These are phyloP conservation scores for Nicotiana attenuata DNA, from an alignment of 257 asterid genomes.

Conservation along the genomic window DNA sequence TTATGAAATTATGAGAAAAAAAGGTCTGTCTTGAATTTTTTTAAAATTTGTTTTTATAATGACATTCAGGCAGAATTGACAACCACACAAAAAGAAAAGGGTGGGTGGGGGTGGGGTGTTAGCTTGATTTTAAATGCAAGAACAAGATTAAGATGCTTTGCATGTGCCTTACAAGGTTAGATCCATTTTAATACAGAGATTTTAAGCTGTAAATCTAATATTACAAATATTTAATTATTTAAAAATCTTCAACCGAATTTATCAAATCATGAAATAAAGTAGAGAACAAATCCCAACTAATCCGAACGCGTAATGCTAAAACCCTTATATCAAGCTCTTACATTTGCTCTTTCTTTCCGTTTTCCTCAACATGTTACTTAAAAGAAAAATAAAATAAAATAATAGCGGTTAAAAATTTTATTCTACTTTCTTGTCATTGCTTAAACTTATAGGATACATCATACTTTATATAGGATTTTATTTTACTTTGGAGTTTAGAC, in stretches of 20 bases:
- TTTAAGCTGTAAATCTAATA: slow-evolving; percentile 3
- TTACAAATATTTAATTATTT: neutral
- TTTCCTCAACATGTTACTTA: slow-evolving; percentile 7
- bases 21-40: neutral
- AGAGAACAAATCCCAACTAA: slow-evolving; percentile 44
- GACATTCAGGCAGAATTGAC: neutral
- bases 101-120: too few relatives aligned
- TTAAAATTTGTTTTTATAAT: neutral
- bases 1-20: neutral
- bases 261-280: slow-evolving; percentile 20
- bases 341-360: neutral
- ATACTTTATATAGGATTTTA: neutral
- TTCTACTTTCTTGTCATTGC: neutral
- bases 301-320: slow-evolving; percentile 21
- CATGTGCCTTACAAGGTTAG: slow-evolving; percentile 6
- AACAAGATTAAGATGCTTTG: neutral
- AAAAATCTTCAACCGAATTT: slow-evolving; percentile 24
- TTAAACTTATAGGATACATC: neutral
- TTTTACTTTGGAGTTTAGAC: neutral
- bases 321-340: neutral
- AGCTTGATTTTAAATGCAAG: neutral
- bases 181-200: neutral
- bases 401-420: too few relatives aligned
- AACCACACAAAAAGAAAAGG: neutral
- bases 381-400: neutral